Conservation (phyloP, 345 rosid genomes). For the Pistacia atlantica region DNA sequence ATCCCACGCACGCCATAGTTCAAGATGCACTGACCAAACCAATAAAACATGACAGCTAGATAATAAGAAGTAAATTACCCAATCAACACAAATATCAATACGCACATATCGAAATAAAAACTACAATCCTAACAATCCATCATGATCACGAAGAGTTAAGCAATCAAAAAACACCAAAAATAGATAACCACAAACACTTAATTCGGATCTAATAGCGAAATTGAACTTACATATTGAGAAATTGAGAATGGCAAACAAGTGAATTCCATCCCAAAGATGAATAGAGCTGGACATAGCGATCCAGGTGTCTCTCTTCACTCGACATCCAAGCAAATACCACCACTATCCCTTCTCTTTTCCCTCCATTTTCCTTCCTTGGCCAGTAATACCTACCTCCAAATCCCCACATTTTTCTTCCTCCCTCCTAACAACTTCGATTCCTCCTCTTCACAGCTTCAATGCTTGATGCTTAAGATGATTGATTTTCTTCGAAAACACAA, state of each 20-base stretch:
- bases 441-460: background rate
- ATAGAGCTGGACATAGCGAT: conserved; percentile 65
- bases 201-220: background rate
- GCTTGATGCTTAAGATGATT: background rate
- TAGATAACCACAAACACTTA: background rate
- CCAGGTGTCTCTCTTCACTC: conserved; percentile 70
- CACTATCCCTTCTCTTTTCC: conserved; percentile 60
- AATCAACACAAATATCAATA: background rate
- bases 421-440: conserved; percentile 15
- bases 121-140: background rate
- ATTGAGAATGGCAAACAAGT: conserved; percentile 82
- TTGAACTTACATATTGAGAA: conserved; percentile 65
- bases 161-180: background rate
- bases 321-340: conserved; percentile 92
- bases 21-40: background rate
- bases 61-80: too few relatives aligned
- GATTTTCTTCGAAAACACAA: background rate
- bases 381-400: conserved; percentile 79
- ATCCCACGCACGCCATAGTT: background rate
- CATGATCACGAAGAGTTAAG: background rate
- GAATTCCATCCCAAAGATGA: conserved; percentile 75
- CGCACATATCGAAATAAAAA: background rate
- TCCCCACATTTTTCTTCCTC: conserved; percentile 62
- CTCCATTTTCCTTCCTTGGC: conserved; percentile 51
- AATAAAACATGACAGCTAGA: background rate